Conservation (phyloP, 768 basidiomycete genomes). For the Amanita phalloides region DNA sequence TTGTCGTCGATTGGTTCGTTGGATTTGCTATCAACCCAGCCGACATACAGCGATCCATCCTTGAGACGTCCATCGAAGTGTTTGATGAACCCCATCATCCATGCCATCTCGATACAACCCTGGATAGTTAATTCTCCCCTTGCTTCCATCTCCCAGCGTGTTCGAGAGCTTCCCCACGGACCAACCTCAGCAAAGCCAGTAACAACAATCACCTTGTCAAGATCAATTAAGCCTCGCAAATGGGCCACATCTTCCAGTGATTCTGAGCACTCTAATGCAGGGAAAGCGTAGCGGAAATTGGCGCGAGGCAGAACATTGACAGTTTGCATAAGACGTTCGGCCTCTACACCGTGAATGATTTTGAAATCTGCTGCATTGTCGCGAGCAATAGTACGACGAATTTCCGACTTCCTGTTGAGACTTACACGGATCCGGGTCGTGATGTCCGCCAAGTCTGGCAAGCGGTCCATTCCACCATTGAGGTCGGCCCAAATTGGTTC, state of each 20-base stretch:
- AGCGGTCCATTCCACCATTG: conserved; percentile 96
- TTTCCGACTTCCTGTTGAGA: conserved; percentile 79
- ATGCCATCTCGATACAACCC: conserved; percentile 98
- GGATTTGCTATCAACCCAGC: conserved; percentile 95
- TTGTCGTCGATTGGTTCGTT: conserved; percentile 95
- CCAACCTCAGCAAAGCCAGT: conserved; percentile 97
- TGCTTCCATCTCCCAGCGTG: conserved; percentile 99
- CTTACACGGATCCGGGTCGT: conserved; percentile 76
- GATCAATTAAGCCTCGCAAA: conserved; percentile 81
- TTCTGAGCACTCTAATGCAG: conserved; percentile 63
- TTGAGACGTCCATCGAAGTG: conserved; percentile 97
- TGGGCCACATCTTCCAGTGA: conserved; percentile 64
- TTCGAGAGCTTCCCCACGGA: conserved; percentile 96
- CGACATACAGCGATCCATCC: conserved; percentile 86
- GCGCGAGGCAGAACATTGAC: conserved; percentile 92
- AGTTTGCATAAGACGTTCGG: conserved; percentile 87
- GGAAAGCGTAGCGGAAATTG: conserved; percentile 97
- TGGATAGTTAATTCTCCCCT: conserved; percentile 95
- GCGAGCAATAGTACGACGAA: conserved; percentile 85
- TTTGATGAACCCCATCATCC: conserved; percentile 99
- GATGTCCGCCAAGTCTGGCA: conserved; percentile 90
- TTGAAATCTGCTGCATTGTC: conserved; percentile 98
- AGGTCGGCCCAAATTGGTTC: conserved; percentile 99
- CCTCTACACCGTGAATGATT: conserved; percentile 78
- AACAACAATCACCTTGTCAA: conserved; percentile 93